Base-by-base conservation (phyloP, 306 rosid species). In the Medicago lupulina region DNA sequence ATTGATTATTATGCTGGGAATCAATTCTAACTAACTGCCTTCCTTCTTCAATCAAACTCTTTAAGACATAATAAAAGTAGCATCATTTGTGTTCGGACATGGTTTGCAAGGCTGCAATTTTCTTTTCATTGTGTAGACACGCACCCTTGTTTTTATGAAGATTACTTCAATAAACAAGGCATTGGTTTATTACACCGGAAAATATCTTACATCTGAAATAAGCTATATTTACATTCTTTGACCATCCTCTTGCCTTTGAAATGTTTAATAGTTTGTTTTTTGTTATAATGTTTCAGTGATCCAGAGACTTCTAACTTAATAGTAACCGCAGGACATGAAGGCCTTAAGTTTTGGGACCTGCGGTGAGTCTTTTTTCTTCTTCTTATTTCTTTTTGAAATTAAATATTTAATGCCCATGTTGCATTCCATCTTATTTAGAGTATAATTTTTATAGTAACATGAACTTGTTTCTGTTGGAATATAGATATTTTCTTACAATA, bases 321-420 rank as follows among this genome's bases (percentile, higher is more conserved):
- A 82, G 83, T 84, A 10, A 92, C 96, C 36, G 97, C 97, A 77
- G 92, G 97, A 53, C 97, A 95, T 77, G 97, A 89, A 70, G 92
- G 97, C 77, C 82, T 95, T 19, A 92, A 92, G 83, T 92, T 95
- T 82, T 95, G 99, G 99, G 99, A 92, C 83, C 78, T 95, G 23
- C 92, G 96, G 98, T 92, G 57, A 82, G 85, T 75, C 13, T 25
- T 25, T 46, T 25, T 46, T n/a, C n/a, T n/a, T n/a, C n/a, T 7
- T 51, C 31, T 53, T 15, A 12, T 73, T 75, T 75, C 34, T 21
- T 81, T 67, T 62, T 58, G 21, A n/a, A n/a, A n/a, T n/a, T n/a
- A n/a, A n/a, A n/a, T n/a, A n/a, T n/a, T n/a, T n/a, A n/a, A n/a
- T n/a, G n/a, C n/a, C n/a, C n/a, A n/a, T n/a, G n/a, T n/a, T n/a